Percentiles rank a stretch among this genome's conserved stretches.
Conservation (phyloP, 2,329 filamentous ascomycete species). For the Pseudogymnoascus sp. region DNA sequence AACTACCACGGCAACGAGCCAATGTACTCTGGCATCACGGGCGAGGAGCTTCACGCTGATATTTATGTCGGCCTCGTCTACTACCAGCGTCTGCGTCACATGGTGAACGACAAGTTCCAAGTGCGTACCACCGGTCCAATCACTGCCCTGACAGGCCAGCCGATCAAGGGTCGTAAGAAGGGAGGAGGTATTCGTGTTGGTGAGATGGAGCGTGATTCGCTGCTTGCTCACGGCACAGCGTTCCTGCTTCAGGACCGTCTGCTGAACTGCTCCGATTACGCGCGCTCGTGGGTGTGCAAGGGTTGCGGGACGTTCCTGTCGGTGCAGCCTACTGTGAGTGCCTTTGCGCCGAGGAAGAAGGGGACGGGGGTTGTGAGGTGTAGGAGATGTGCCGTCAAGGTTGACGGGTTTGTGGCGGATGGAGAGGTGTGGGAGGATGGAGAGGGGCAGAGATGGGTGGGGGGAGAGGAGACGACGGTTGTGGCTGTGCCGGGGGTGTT, state of each 20-base stretch:
- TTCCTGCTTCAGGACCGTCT: conserved; percentile 92
- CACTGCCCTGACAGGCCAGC: conserved; percentile 83
- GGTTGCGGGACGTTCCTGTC: conserved; percentile 84
- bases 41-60: conserved; percentile 85
- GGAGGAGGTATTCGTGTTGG: conserved; percentile 98
- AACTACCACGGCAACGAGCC: conserved; percentile 98
- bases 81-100: conserved; percentile 95
- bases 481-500: conserved; percentile 90
- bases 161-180: conserved; percentile 92
- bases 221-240: conserved; percentile 89
- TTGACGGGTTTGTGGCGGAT: conserved; percentile 33
- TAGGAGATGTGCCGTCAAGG: conserved; percentile 56
- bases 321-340: conserved; percentile 68
- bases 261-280: conserved; percentile 95
- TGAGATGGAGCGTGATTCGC: conserved; percentile 96
- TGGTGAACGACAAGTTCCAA: conserved; percentile 99
- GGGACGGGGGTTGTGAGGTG: conserved; percentile 66
- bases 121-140: conserved; percentile 92
- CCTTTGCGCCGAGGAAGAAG: conserved; percentile 55
- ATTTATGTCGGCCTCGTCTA: conserved; percentile 97
- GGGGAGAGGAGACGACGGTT: conserved; percentile 82
- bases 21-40: conserved; percentile 96
- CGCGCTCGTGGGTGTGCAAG: conserved; percentile 81
- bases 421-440: conserved; percentile 91
- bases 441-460: conserved; percentile 71